Evolutionary conservation across 345 rosid species (phyloP).

Genomic region (Eucalyptus tenuipes): DNA sequence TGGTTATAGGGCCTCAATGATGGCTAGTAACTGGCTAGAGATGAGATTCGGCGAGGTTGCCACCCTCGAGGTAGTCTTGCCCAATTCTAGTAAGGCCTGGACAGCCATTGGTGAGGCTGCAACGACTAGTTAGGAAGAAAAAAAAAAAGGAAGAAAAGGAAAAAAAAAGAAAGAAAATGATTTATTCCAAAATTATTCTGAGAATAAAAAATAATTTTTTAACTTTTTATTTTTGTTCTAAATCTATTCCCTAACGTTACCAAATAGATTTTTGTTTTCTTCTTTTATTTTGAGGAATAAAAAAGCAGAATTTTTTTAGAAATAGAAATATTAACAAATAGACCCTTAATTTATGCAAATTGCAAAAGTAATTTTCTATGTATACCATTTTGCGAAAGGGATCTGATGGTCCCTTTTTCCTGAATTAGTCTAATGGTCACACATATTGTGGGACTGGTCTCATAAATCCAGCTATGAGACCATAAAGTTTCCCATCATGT

Average conservation of each 20-base stretch:
- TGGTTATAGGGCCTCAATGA: too few species aligned
- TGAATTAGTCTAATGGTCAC: background rate
- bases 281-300: too few species aligned
- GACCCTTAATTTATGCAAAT: background rate
- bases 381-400: background rate
- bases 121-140: too few species aligned
- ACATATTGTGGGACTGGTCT: background rate
- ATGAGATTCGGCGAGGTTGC: accelerated
- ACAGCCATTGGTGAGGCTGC: accelerated
- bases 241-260: accelerated
- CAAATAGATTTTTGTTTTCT: too few species aligned
- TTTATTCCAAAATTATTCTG: accelerated
- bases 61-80: too few species aligned
- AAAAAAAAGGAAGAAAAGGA: too few species aligned
- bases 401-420: background rate
- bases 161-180: accelerated
- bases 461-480: background rate
- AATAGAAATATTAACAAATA: too few species aligned
- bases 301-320: too few species aligned
- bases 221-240: too few species aligned
- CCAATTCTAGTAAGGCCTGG: accelerated
- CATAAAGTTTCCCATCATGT: background rate
- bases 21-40: accelerated
- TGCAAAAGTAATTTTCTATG: background rate
- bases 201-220: accelerated